phyloP scores from a whole-genome alignment of 208 protist species.

The Acanthamoeba royreba region DNA sequence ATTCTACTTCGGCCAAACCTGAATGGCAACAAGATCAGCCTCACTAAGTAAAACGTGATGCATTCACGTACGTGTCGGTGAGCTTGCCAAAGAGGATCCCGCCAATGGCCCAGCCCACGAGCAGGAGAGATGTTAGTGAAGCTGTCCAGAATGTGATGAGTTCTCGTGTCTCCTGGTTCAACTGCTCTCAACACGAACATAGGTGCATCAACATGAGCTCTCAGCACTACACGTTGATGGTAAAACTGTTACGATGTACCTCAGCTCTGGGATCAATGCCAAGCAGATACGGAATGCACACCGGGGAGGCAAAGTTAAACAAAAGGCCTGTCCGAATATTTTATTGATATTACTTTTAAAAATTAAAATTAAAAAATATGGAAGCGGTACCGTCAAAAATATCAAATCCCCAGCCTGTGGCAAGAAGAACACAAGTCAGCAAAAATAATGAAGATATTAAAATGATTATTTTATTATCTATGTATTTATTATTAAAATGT shows the following conservation, averaged over 20 bases:
- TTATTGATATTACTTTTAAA: not conserved
- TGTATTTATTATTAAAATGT: too few species aligned
- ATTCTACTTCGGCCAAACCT: slow-evolving; percentile 11
- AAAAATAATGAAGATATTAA: not conserved
- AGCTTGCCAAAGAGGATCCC: slow-evolving; percentile 46
- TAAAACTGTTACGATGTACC: not conserved
- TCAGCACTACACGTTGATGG: too few species aligned
- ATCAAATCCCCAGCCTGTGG: slow-evolving; percentile 11
- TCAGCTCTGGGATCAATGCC: slow-evolving; percentile 12
- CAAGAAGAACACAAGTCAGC: not conserved
- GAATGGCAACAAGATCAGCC: not conserved
- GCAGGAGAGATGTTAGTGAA: not conserved
- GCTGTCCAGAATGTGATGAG: slow-evolving; percentile 30
- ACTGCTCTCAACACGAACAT: not conserved
- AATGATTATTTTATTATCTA: too few species aligned
- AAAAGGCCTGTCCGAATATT: not conserved
- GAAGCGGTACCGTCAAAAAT: not conserved
- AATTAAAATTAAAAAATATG: not conserved
- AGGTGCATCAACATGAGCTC: not conserved
- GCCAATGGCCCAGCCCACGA: slow-evolving; percentile 3
- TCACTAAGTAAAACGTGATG: not conserved
- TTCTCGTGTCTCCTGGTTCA: not conserved
- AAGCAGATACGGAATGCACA: slow-evolving; percentile 27
- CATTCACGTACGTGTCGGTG: not conserved
- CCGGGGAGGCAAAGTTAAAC: not conserved